Evolutionary conservation across 345 rosid genomes (phyloP).

Genomic region (Arabis alpina): DNA sequence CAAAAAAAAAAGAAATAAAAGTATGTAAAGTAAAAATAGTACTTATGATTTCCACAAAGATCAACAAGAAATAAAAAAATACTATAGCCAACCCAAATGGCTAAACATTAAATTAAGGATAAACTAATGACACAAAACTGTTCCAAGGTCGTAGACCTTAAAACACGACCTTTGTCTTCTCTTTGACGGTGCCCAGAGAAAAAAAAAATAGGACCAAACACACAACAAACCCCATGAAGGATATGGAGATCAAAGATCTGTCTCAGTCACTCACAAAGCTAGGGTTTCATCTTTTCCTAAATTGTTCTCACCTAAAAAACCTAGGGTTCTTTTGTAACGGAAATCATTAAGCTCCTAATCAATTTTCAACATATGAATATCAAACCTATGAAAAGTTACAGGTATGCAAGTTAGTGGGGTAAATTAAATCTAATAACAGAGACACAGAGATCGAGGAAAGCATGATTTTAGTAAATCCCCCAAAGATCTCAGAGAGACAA

Average conservation of each 20-base stretch:
- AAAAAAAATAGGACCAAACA: background rate
- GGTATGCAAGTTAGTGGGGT: no score
- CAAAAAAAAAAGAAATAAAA: background rate
- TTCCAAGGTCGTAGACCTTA: constrained; percentile 21
- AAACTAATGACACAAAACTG: constrained; percentile 37
- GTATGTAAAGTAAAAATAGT: constrained; percentile 25
- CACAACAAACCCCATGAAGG: constrained; percentile 1
- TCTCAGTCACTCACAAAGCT: constrained; percentile 29
- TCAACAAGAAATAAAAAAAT: constrained; percentile 21
- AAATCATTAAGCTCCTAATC: background rate
- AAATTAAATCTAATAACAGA: constrained; percentile 15
- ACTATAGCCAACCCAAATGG: constrained; percentile 6
- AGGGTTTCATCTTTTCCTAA: constrained; percentile 28
- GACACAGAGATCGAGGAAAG: constrained; percentile 27
- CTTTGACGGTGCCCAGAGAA: background rate
- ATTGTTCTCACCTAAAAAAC: background rate
- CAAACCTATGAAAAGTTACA: background rate
- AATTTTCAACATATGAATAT: constrained; percentile 25
- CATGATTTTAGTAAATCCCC: background rate
- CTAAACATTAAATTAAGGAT: constrained; percentile 31
- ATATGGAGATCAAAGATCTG: constrained; percentile 18
- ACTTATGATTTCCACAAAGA: constrained; percentile 37
- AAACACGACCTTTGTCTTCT: background rate
- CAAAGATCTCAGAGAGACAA: constrained; percentile 19
- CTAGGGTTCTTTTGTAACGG: constrained; percentile 34